These are phyloP conservation scores for Xanthoconium separans DNA, from an alignment of 1,284 basidiomycete genomes.

Conservation along the genomic window DNA sequence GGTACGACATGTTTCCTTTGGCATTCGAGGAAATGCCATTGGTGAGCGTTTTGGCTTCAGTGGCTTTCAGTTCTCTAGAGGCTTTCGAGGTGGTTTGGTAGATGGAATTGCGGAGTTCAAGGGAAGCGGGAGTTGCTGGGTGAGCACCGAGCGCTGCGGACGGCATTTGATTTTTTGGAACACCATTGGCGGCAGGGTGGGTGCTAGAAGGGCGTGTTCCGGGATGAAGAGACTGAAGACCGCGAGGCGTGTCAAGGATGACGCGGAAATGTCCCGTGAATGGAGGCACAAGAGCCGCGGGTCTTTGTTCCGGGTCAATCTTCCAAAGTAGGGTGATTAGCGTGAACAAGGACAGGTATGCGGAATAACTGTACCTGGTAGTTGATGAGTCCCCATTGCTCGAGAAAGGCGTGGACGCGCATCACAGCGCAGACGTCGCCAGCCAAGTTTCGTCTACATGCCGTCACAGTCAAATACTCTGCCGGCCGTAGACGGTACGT, in stretches of 20 bases:
- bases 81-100: slow-evolving; percentile 85
- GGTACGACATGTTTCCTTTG: slow-evolving; percentile 56
- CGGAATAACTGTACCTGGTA: slow-evolving; percentile 72
- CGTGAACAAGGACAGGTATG: slow-evolving; percentile 1
- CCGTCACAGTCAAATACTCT: slow-evolving; percentile 98
- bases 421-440: slow-evolving; percentile 99
- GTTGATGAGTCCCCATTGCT: slow-evolving; percentile 99
- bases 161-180: slow-evolving; percentile 38
- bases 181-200: slow-evolving; percentile 51
- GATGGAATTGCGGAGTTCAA: slow-evolving; percentile 84
- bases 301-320: slow-evolving; percentile 97
- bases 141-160: slow-evolving; percentile 56
- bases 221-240: slow-evolving; percentile 93
- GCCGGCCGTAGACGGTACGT: slow-evolving; percentile 93
- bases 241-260: slow-evolving; percentile 94
- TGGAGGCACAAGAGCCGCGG: slow-evolving; percentile 91
- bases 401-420: slow-evolving; percentile 97
- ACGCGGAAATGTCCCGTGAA: slow-evolving; percentile 99
- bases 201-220: slow-evolving; percentile 65
- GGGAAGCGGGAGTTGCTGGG: slow-evolving; percentile 52
- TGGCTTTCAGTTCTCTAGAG: slow-evolving; percentile 63
- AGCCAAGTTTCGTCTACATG: slow-evolving; percentile 92
- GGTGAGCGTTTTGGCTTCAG: slow-evolving; percentile 63
- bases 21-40: slow-evolving; percentile 56
- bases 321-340: slow-evolving; percentile 34